Percentiles rank a stretch among this genome's conserved stretches.
phyloP scores from a whole-genome alignment of 768 basidiomycete species.

The Gyrodon lividus region DNA sequence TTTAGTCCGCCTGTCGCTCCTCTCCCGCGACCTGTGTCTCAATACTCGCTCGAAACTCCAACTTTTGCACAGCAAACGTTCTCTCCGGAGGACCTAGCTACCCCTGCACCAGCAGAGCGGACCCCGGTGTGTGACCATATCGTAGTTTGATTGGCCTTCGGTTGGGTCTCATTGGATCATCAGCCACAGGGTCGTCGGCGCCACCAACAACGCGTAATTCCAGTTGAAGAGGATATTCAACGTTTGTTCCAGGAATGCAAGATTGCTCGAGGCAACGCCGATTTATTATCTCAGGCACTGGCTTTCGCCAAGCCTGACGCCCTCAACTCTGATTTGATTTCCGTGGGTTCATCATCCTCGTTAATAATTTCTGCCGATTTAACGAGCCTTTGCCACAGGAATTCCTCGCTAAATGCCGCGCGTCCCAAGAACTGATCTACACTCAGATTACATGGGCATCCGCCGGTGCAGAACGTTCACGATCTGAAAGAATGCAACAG shows the following conservation, averaged over 20 bases:
- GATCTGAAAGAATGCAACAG: constrained; percentile 32
- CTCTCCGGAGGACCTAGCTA: constrained; percentile 26
- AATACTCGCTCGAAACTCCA: constrained; percentile 35
- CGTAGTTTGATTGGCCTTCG: too few species aligned
- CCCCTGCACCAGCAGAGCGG: constrained; percentile 27
- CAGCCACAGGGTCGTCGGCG: constrained; percentile 16
- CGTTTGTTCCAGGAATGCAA: constrained; percentile 83
- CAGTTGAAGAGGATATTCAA: constrained; percentile 81
- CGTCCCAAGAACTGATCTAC: constrained; percentile 81
- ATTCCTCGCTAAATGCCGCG: constrained; percentile 74
- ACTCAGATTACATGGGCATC: constrained; percentile 92
- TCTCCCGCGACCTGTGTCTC: constrained; percentile 29
- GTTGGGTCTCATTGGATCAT: neutral
- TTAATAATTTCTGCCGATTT: neutral
- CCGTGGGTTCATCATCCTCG: constrained; percentile 40
- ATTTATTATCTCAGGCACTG: constrained; percentile 68
- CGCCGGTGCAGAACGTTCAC: constrained; percentile 73
- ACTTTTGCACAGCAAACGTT: constrained; percentile 39
- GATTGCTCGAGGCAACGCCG: constrained; percentile 79
- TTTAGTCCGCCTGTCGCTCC: constrained; percentile 60
- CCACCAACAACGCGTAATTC: constrained; percentile 47
- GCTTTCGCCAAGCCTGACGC: constrained; percentile 70
- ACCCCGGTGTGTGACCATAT: constrained; percentile 15
- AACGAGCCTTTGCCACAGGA: constrained; percentile 50
- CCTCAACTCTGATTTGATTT: constrained; percentile 61